Percentiles rank a stretch among this genome's conserved stretches.
These are phyloP conservation scores for Solanum hybrid DNA, from an alignment of 305 asterid genomes.

Conservation along the genomic window DNA sequence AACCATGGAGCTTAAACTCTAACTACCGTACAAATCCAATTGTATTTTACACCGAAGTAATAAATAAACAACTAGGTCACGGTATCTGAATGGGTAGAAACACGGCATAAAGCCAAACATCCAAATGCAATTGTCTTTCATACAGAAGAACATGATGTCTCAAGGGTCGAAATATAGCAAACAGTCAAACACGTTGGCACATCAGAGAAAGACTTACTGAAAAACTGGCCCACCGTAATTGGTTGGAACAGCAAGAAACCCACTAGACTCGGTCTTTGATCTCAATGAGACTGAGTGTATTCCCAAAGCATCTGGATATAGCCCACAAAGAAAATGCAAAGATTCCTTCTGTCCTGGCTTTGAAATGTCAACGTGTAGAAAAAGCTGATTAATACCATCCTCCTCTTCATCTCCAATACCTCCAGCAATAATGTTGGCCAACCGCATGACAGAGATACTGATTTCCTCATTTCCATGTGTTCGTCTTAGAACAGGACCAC, in stretches of 20 bases:
- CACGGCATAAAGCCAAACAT: not conserved
- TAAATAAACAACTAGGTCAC: not conserved
- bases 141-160: not conserved
- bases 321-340: conserved; percentile 79
- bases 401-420: conserved; percentile 38
- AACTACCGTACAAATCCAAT: not conserved
- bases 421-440: conserved; percentile 60
- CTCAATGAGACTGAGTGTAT: conserved; percentile 76
- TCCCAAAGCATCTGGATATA: conserved; percentile 94
- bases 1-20: not conserved
- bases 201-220: conserved; percentile 53
- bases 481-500: conserved; percentile 70
- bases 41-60: not conserved
- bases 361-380: conserved; percentile 69
- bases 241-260: conserved; percentile 36
- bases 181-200: not conserved
- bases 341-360: conserved; percentile 62
- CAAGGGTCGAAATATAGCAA: not conserved
- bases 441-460: conserved; percentile 60
- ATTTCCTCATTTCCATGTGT: conserved; percentile 68
- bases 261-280: conserved; percentile 49
- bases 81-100: not conserved
- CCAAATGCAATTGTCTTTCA: not conserved
- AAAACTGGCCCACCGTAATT: conserved; percentile 71
- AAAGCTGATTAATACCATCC: conserved; percentile 55